Percentiles rank a stretch among this genome's conserved stretches.
phyloP scores from a whole-genome alignment of 495 filamentous ascomycete species.

The Peziza echinospora region DNA sequence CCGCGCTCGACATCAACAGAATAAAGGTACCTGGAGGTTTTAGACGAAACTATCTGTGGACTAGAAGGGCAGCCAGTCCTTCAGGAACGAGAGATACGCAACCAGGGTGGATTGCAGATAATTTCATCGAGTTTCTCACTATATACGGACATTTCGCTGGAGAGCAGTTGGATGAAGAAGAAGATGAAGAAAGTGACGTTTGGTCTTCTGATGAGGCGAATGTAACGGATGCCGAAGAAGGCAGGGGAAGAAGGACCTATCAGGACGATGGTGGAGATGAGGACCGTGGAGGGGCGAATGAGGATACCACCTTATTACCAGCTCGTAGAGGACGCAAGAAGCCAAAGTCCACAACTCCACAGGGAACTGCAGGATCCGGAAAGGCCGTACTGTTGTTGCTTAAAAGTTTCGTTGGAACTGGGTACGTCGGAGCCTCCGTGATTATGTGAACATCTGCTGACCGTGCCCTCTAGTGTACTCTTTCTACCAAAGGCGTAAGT shows the following conservation, averaged over 20 bases:
- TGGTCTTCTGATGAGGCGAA: slow-evolving; percentile 70
- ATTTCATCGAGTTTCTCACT: slow-evolving; percentile 84
- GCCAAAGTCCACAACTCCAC: slow-evolving; percentile 8
- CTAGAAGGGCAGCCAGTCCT: slow-evolving; percentile 23
- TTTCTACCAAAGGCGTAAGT: slow-evolving; percentile 83
- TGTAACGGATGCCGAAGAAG: slow-evolving; percentile 39
- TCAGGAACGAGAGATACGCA: too few species aligned
- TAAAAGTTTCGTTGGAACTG: slow-evolving; percentile 94
- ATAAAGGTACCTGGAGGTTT: slow-evolving; percentile 91
- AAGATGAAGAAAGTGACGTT: slow-evolving; percentile 44
- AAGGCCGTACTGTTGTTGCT: slow-evolving; percentile 58
- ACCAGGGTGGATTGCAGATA: slow-evolving; percentile 23
- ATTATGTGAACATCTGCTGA: neutral
- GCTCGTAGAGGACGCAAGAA: neutral
- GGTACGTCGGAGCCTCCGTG: too few species aligned
- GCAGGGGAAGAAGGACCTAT: slow-evolving; percentile 31
- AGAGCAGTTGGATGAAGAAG: slow-evolving; percentile 86
- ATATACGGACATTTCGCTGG: slow-evolving; percentile 95
- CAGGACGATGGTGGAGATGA: slow-evolving; percentile 42
- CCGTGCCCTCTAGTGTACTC: slow-evolving; percentile 33
- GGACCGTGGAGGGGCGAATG: slow-evolving; percentile 43
- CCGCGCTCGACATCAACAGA: slow-evolving; percentile 57
- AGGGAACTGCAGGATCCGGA: slow-evolving; percentile 17
- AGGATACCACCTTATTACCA: slow-evolving; percentile 34
- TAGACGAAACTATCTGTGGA: slow-evolving; percentile 62